phyloP scores from a whole-genome alignment of 805 yeast species.

The Candida michaelii region DNA sequence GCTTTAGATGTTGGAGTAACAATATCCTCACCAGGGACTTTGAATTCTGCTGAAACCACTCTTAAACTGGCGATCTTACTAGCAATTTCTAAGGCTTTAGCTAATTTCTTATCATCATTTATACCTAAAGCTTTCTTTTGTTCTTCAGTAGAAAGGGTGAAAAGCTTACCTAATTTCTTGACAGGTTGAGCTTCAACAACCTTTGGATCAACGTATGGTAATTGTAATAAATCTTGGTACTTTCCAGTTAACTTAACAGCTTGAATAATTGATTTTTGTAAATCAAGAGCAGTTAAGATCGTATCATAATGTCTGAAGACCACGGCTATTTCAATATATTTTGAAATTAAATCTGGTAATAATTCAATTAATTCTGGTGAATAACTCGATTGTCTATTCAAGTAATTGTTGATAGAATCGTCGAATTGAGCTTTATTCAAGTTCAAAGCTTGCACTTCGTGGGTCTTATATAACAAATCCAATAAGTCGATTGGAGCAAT shows the following conservation, averaged over 20 bases:
- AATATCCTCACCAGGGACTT: slow-evolving; percentile 84
- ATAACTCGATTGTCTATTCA: slow-evolving; percentile 46
- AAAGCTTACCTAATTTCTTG: slow-evolving; percentile 66
- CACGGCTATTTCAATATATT: slow-evolving; percentile 78
- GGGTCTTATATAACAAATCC: slow-evolving; percentile 61
- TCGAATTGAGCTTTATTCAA: slow-evolving; percentile 31
- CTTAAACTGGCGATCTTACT: slow-evolving; percentile 66
- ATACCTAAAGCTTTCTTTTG: slow-evolving; percentile 59
- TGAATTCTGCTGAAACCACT: slow-evolving; percentile 67
- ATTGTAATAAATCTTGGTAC: slow-evolving; percentile 70
- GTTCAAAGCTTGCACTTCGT: slow-evolving; percentile 57
- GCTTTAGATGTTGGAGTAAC: slow-evolving; percentile 67
- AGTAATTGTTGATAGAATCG: slow-evolving; percentile 57
- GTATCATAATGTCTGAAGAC: slow-evolving; percentile 74
- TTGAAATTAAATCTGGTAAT: slow-evolving; percentile 65
- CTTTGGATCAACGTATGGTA: slow-evolving; percentile 66
- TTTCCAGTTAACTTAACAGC: slow-evolving; percentile 60
- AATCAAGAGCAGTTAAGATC: slow-evolving; percentile 57
- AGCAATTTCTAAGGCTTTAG: slow-evolving; percentile 56
- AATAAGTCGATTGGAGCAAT: slow-evolving; percentile 58
- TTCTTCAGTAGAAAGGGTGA: slow-evolving; percentile 54
- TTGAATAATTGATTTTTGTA: slow-evolving; percentile 71
- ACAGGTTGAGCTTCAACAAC: slow-evolving; percentile 46
- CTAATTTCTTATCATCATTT: slow-evolving; percentile 43
- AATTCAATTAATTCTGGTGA: slow-evolving; percentile 51